Base-by-base conservation (phyloP, 306 rosid genomes). In the Dryas alaskensis region DNA sequence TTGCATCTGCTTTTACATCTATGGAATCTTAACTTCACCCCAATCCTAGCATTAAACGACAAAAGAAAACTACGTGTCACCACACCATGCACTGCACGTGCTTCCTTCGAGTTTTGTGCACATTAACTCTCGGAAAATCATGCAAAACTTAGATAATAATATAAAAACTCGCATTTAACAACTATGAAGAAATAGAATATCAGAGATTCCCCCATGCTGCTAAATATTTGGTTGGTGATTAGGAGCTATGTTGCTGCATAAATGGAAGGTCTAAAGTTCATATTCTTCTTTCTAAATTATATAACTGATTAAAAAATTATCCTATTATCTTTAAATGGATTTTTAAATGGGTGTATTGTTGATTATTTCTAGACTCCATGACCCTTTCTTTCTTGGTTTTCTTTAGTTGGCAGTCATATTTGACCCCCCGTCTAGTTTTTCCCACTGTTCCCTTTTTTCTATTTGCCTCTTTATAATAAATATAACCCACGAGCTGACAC, bases 31-130 rank as follows among this genome's bases (percentile, higher is more conserved):
- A 52, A 71, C 78, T 73, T 75, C 73, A 77, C 76, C 46, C 46
- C 14, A 63, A 69, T 61, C 75, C 71, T 78, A 82, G 62, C 71
- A 87, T 69, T 74, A 91, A 76, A 80, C 91, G 98, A 91, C 97
- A 89, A 88, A 79, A 74, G 78, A 67, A 66, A 78, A 57, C 73
- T 75, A 49, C 58, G 86, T 78, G 82, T 73, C 78, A 62, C 60
- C 76, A 37, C 37, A 60, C 71, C 79, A 68, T 81, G 78, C 84
- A 49, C 67, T 80, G 87, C 98, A 89, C 89, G 95, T 93, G 92
- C 84, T 87, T 79, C 70, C 81, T 75, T 81, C 77, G 67, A 69
- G 76, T 67, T 74, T 60, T 61, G 70, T 79, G 76, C 85, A 59
- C 45, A 70, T 71, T 81, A 75, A 76, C 71, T 85, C 65, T 69